These are phyloP conservation scores for Fusarium odoratissimum DNA, from an alignment of 2,329 filamentous ascomycete species.

Conservation along the genomic window DNA sequence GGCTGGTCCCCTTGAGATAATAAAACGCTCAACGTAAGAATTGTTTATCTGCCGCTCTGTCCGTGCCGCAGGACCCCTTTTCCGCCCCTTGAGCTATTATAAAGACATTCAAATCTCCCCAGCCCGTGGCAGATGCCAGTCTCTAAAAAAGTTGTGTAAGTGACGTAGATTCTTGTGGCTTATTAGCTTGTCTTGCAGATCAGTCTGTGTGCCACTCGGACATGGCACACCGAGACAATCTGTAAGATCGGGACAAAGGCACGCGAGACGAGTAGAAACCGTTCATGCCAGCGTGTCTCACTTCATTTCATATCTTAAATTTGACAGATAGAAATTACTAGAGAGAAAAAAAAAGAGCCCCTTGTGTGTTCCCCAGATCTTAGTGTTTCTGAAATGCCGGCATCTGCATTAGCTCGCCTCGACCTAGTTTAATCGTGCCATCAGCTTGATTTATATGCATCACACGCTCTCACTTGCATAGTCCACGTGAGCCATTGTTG, in stretches of 20 bases:
- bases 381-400: slow-evolving; percentile 17
- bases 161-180: slow-evolving; percentile 29
- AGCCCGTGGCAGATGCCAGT: slow-evolving; percentile 28
- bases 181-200: slow-evolving; percentile 17
- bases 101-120: slow-evolving; percentile 39
- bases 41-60: background rate
- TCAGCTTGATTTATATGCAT: slow-evolving; percentile 16
- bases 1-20: slow-evolving; percentile 8
- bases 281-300: slow-evolving; percentile 27
- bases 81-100: background rate
- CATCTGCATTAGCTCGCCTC: slow-evolving; percentile 32
- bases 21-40: background rate
- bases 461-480: slow-evolving; percentile 28
- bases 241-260: slow-evolving; percentile 24
- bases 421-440: slow-evolving; percentile 18
- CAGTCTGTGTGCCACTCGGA: slow-evolving; percentile 2
- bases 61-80: slow-evolving; percentile 8
- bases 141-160: background rate
- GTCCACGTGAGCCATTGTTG: slow-evolving; percentile 20
- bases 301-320: background rate
- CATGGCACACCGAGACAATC: slow-evolving; percentile 30
- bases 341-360: background rate
- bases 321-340: background rate
- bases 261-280: slow-evolving; percentile 15
- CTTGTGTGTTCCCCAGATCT: slow-evolving; percentile 19